These are phyloP conservation scores for Cercospora sp. DNA, from an alignment of 2,329 filamentous ascomycete genomes.

Conservation along the genomic window DNA sequence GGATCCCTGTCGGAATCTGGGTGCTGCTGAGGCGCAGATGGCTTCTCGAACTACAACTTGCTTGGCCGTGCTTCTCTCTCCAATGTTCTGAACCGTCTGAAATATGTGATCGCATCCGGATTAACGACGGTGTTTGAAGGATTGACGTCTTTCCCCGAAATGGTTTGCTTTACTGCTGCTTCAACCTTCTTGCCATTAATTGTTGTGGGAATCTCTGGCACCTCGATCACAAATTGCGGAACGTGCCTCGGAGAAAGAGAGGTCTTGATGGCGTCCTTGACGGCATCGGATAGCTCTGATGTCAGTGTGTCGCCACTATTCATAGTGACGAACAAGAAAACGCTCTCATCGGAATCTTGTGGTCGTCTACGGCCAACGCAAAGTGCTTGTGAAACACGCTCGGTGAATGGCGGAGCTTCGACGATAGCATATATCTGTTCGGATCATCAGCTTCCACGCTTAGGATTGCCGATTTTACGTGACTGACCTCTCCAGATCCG, in stretches of 20 bases:
- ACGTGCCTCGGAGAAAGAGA: conserved; percentile 44
- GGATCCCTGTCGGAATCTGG: neutral
- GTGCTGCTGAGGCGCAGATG: neutral
- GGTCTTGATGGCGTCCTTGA: conserved; percentile 35
- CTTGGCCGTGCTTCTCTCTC: conserved; percentile 32
- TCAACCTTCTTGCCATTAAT: conserved; percentile 53
- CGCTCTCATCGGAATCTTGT: conserved; percentile 41
- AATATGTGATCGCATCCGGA: conserved; percentile 42
- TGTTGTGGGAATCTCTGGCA: conserved; percentile 38
- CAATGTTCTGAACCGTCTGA: conserved; percentile 39
- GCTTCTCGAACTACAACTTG: conserved; percentile 24
- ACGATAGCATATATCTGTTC: conserved; percentile 49
- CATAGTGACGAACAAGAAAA: conserved; percentile 47
- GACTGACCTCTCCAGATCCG: conserved; percentile 43
- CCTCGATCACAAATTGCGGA: conserved; percentile 44
- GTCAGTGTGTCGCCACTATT: conserved; percentile 34
- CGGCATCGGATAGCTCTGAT: conserved; percentile 23
- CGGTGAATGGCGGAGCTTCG: conserved; percentile 45
- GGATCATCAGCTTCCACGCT: neutral
- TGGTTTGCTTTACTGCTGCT: conserved; percentile 47
- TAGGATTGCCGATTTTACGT: neutral
- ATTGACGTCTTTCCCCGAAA: conserved; percentile 43
- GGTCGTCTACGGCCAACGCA: conserved; percentile 44
- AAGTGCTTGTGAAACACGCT: conserved; percentile 42
- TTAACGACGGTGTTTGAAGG: conserved; percentile 45